A percentile compares a stretch with the other conserved stretches of the same genome.
These are phyloP conservation scores for Aspergillus quadrilineatus DNA, from an alignment of 2,329 filamentous ascomycete genomes.

Conservation along the genomic window DNA sequence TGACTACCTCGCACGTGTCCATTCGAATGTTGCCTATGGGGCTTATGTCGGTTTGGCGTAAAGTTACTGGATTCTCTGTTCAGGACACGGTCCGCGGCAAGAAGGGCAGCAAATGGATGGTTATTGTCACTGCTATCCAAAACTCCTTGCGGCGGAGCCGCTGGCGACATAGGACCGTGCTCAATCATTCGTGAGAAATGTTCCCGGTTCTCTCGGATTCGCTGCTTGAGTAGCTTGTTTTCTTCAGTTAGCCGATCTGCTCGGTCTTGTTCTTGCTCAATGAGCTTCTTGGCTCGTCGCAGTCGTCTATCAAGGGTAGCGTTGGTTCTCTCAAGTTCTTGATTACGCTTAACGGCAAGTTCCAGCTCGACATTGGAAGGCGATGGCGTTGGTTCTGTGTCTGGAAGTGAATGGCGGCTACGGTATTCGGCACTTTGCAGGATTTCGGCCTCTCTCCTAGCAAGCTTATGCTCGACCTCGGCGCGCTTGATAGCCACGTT, in stretches of 20 bases:
- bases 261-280: constrained; percentile 75
- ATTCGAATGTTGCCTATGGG: constrained; percentile 50
- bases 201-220: constrained; percentile 86
- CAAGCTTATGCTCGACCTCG: constrained; percentile 88
- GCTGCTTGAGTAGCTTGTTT: constrained; percentile 71
- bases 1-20: constrained; percentile 75
- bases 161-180: constrained; percentile 64
- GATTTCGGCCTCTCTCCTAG: constrained; percentile 82
- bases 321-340: constrained; percentile 66
- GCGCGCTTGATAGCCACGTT: constrained; percentile 82
- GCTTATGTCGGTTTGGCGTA: constrained; percentile 59
- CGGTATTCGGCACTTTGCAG: constrained; percentile 72
- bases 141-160: neutral
- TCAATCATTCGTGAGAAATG: constrained; percentile 78
- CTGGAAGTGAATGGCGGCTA: constrained; percentile 60
- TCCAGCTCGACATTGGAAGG: constrained; percentile 56
- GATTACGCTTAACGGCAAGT: constrained; percentile 58
- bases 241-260: constrained; percentile 70
- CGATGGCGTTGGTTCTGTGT: constrained; percentile 43
- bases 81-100: constrained; percentile 72
- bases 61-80: constrained; percentile 75
- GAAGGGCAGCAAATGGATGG: constrained; percentile 71
- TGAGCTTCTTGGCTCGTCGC: constrained; percentile 72
- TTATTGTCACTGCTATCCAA: constrained; percentile 54
- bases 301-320: constrained; percentile 63